Percentiles rank a stretch among this genome's conserved stretches.
These are phyloP conservation scores for Eimeria necatrix DNA, from an alignment of 169 alveolate species.

Conservation along the genomic window DNA sequence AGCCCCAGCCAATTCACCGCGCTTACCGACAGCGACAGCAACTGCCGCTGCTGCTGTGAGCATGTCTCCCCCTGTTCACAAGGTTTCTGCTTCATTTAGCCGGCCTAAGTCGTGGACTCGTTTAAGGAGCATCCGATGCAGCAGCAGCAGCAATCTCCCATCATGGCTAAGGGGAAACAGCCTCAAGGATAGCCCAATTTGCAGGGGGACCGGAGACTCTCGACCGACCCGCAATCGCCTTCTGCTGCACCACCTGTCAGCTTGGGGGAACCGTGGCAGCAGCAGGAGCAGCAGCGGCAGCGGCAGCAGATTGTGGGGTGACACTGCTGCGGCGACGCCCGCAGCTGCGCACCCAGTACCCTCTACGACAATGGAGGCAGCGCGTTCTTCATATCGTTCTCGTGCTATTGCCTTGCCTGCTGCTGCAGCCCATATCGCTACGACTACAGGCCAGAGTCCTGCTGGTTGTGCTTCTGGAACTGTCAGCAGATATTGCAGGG, in stretches of 20 bases:
- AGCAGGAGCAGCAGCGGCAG: slow-evolving; percentile 68
- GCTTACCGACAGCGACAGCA: background rate
- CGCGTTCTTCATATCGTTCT: slow-evolving; percentile 16
- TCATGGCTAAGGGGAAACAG: slow-evolving; percentile 5
- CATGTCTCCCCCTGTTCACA: background rate
- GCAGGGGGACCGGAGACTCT: slow-evolving; percentile 10
- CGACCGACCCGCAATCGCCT: background rate
- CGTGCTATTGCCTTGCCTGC: slow-evolving; percentile 35
- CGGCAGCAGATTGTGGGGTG: slow-evolving; percentile 66
- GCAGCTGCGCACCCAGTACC: background rate
- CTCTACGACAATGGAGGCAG: slow-evolving; percentile 2
- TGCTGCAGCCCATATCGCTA: background rate
- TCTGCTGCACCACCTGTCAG: slow-evolving; percentile 38
- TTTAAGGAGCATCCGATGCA: background rate
- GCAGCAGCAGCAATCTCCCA: slow-evolving; percentile 24
- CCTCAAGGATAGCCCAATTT: background rate
- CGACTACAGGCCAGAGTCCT: slow-evolving; percentile 9
- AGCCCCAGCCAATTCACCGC: background rate
- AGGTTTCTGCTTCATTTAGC: background rate
- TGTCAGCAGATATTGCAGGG: background rate
- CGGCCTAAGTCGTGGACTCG: background rate
- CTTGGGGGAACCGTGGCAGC: slow-evolving; percentile 49
- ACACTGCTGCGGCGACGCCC: slow-evolving; percentile 9
- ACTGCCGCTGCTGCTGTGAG: slow-evolving; percentile 29
- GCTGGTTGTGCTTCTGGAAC: slow-evolving; percentile 20